Conservation (phyloP, 2,329 filamentous ascomycete genomes). For the Aspergillus vadensis region DNA sequence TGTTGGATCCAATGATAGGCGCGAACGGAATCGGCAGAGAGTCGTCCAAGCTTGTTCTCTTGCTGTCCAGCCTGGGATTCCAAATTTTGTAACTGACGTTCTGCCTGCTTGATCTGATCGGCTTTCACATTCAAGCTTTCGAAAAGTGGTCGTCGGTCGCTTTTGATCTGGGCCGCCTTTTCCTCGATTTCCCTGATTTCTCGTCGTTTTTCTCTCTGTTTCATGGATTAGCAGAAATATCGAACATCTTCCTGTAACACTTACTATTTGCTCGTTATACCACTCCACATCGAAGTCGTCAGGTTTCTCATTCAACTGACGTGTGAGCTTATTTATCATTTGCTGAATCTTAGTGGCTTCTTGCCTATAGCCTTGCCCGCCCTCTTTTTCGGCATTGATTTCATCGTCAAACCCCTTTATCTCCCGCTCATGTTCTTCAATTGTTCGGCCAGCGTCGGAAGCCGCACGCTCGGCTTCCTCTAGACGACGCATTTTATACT, state of each 20-base stretch:
- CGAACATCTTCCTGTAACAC: slow-evolving; percentile 32
- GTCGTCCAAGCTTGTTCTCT: slow-evolving; percentile 62
- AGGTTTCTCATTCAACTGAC: slow-evolving; percentile 62
- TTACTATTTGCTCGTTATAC: slow-evolving; percentile 73
- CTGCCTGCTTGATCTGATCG: slow-evolving; percentile 42
- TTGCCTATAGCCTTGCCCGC: slow-evolving; percentile 53
- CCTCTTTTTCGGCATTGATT: slow-evolving; percentile 56
- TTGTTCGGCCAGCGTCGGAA: slow-evolving; percentile 42
- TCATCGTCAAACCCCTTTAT: slow-evolving; percentile 42
- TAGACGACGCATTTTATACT: slow-evolving; percentile 57
- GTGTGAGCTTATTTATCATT: slow-evolving; percentile 65
- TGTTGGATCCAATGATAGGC: slow-evolving; percentile 83
- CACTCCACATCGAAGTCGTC: slow-evolving; percentile 67
- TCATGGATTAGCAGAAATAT: slow-evolving; percentile 28
- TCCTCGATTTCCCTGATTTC: slow-evolving; percentile 37
- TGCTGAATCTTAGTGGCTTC: slow-evolving; percentile 55
- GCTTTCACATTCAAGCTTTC: slow-evolving; percentile 40
- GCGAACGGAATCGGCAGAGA: slow-evolving; percentile 64
- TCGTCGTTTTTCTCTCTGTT: slow-evolving; percentile 59
- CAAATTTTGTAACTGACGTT: slow-evolving; percentile 60
- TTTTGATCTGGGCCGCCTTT: slow-evolving; percentile 47
- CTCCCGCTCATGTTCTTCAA: slow-evolving; percentile 42
- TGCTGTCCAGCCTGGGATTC: slow-evolving; percentile 76
- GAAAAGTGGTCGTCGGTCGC: slow-evolving; percentile 34
- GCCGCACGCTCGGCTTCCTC: slow-evolving; percentile 56